Evolutionary conservation across 2,329 filamentous ascomycete species (phyloP).

Genomic region (Shiraia sp.): DNA sequence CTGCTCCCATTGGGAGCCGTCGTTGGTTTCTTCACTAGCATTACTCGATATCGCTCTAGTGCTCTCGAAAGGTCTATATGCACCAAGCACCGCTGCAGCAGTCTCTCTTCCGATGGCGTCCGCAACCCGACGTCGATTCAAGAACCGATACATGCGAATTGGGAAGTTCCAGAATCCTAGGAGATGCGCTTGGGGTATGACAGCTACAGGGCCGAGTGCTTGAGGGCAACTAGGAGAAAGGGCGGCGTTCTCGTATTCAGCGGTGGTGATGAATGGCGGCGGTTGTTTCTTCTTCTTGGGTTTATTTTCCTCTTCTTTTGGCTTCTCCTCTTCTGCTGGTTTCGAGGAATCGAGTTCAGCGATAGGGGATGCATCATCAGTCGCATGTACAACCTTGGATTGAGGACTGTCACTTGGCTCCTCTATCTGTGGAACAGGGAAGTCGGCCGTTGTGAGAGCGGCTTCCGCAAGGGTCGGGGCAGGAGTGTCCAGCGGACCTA

Average conservation of each 20-base stretch:
- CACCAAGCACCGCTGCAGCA: slow-evolving; percentile 76
- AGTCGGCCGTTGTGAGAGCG: slow-evolving; percentile 15
- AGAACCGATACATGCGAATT: slow-evolving; percentile 81
- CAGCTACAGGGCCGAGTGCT: slow-evolving; percentile 71
- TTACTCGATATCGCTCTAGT: slow-evolving; percentile 30
- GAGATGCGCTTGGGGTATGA: slow-evolving; percentile 82
- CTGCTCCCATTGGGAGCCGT: slow-evolving; percentile 60
- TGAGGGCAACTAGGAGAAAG: slow-evolving; percentile 69
- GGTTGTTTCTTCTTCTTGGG: slow-evolving; percentile 61
- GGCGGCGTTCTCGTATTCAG: slow-evolving; percentile 69
- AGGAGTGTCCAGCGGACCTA: slow-evolving; percentile 77
- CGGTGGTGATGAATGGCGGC: slow-evolving; percentile 71
- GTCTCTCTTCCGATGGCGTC: slow-evolving; percentile 87
- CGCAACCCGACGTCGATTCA: slow-evolving; percentile 82
- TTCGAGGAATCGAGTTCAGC: slow-evolving; percentile 29
- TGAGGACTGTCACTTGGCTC: slow-evolving; percentile 5
- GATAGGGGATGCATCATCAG: slow-evolving; percentile 44
- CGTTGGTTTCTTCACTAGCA: slow-evolving; percentile 33
- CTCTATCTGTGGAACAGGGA: slow-evolving; percentile 13
- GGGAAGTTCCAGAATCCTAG: slow-evolving; percentile 92
- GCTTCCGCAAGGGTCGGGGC: slow-evolving; percentile 20
- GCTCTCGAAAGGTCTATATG: slow-evolving; percentile 51
- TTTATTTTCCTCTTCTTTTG: slow-evolving; percentile 49
- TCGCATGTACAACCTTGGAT: slow-evolving; percentile 8
- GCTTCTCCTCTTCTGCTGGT: slow-evolving; percentile 30